phyloP scores from a whole-genome alignment of 1,284 basidiomycete species.

The Fomitopsis palustris region DNA sequence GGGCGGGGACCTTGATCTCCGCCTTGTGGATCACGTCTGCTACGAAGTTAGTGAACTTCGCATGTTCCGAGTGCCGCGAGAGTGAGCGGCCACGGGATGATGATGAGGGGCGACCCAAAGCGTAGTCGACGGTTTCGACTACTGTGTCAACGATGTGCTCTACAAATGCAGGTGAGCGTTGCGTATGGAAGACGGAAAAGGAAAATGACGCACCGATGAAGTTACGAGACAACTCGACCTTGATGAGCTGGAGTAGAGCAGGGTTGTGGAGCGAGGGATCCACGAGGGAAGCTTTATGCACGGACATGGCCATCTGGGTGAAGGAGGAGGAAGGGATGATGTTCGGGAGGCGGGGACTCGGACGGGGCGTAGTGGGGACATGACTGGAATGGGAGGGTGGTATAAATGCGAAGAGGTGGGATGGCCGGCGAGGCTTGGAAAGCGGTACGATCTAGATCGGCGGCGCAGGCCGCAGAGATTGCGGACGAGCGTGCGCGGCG shows the following conservation, averaged over 20 bases:
- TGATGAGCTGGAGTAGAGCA: conserved; percentile 60
- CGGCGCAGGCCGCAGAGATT: background rate
- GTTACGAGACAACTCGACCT: conserved; percentile 52
- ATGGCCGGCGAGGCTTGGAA: background rate
- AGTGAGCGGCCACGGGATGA: conserved; percentile 45
- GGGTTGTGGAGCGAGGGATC: conserved; percentile 57
- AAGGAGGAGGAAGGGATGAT: conserved; percentile 10
- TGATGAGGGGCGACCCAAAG: conserved; percentile 58
- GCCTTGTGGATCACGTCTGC: conserved; percentile 62
- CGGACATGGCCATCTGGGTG: conserved; percentile 21
- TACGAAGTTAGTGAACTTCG: conserved; percentile 58
- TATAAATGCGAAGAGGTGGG: conserved; percentile 2
- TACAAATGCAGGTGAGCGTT: conserved; percentile 23
- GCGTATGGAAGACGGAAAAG: background rate
- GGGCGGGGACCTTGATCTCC: conserved; percentile 59
- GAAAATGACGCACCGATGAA: conserved; percentile 53
- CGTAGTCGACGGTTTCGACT: conserved; percentile 67
- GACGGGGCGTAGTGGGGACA: conserved; percentile 8
- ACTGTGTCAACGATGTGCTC: conserved; percentile 67
- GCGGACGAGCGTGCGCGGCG: background rate
- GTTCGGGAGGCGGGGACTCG: conserved; percentile 13
- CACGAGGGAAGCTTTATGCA: conserved; percentile 63
- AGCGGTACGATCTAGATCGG: conserved; percentile 3
- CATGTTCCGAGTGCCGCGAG: conserved; percentile 46
- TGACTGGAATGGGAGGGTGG: conserved; percentile 4